Percentiles rank a stretch among this genome's conserved stretches.
Evolutionary conservation across 1,139 yeast species (phyloP).

Genomic region (Pichia sp.): DNA sequence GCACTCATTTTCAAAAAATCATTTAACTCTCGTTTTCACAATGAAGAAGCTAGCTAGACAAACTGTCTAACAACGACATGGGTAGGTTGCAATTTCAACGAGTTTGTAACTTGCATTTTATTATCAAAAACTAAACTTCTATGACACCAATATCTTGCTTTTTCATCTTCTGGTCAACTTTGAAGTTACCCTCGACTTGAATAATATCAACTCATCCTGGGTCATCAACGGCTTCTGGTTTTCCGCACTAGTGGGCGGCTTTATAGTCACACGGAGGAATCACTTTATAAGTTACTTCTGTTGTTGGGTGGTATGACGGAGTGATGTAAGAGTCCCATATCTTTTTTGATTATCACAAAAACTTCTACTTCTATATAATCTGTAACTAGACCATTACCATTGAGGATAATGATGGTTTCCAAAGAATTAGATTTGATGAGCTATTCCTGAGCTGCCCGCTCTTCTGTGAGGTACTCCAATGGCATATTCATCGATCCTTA

Average conservation of each 20-base stretch:
- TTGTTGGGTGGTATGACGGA: constrained; percentile 59
- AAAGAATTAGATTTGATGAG: constrained; percentile 48
- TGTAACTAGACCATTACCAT: constrained; percentile 41
- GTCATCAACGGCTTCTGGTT: constrained; percentile 45
- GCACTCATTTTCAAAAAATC: too few relatives aligned
- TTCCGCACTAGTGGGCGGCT: constrained; percentile 57
- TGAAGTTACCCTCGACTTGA: constrained; percentile 52
- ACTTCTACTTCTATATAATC: too few relatives aligned
- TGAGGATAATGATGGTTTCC: constrained; percentile 48
- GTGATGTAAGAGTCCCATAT: constrained; percentile 53
- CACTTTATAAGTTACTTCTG: constrained; percentile 54
- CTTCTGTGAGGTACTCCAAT: constrained; percentile 26
- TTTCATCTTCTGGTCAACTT: constrained; percentile 54
- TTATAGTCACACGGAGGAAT: constrained; percentile 77
- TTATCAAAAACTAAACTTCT: constrained; percentile 33
- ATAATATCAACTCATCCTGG: constrained; percentile 50
- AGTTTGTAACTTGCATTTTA: too few relatives aligned
- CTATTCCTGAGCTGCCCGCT: constrained; percentile 40
- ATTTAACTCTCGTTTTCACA: too few relatives aligned
- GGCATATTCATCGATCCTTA: constrained; percentile 27
- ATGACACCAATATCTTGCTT: constrained; percentile 51
- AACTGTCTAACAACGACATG: too few relatives aligned
- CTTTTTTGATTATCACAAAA: too few relatives aligned
- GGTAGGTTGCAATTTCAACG: too few relatives aligned
- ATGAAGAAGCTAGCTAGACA: too few relatives aligned